Conservation (phyloP, 176 grass and related monocot species). For the Rhynchospora pubera region DNA sequence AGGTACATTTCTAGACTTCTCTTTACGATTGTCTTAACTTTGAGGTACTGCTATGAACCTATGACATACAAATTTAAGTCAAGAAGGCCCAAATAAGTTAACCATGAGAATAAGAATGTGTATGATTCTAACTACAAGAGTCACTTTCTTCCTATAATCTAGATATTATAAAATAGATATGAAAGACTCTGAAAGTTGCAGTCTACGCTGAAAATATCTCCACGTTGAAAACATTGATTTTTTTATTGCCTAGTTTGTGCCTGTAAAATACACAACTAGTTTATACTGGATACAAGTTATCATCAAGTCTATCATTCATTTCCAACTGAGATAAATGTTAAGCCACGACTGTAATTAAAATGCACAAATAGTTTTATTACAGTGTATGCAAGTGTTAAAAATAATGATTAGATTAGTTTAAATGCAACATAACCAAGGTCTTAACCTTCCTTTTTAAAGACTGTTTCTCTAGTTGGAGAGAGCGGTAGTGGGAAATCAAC, state of each 20-base stretch:
- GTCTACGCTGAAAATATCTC: not conserved
- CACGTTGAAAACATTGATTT: not conserved
- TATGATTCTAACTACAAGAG: not conserved
- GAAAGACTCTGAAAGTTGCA: not conserved
- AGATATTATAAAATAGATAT: not conserved
- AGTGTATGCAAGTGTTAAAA: not conserved
- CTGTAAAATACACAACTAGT: not conserved
- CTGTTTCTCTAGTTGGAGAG: conserved; percentile 42
- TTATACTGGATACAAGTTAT: not conserved
- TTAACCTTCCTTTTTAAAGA: conserved; percentile 15
- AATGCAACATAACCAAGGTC: not conserved
- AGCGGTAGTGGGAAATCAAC: conserved; percentile 46
- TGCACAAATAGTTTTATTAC: too few species aligned
- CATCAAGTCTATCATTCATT: not conserved
- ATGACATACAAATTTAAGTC: not conserved
- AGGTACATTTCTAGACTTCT: conserved; percentile 3
- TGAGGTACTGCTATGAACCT: not conserved
- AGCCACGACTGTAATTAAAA: not conserved
- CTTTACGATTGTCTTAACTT: not conserved
- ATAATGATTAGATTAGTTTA: not conserved
- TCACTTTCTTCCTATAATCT: not conserved
- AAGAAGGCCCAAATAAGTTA: not conserved
- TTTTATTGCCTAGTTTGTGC: not conserved
- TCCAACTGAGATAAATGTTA: not conserved
- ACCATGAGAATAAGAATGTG: not conserved